Evolutionary conservation across 805 yeast genomes (phyloP), one percentile per base, ranked within the genome.

Genomic region (Ogataea zsoltii): DNA sequence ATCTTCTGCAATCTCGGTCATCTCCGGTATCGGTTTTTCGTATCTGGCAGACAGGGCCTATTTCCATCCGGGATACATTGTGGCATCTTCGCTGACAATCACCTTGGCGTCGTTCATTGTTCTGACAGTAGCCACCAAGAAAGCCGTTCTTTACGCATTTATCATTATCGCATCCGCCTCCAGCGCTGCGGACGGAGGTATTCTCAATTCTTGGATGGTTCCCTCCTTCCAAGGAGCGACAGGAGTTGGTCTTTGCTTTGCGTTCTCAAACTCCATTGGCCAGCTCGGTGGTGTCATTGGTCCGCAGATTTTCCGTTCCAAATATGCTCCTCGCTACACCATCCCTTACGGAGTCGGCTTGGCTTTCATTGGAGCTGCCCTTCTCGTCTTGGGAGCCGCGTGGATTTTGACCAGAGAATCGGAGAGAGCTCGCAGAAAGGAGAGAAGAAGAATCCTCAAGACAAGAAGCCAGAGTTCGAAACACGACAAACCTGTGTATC

Each of bases 101-200:
- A 30, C 41, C 15, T 19, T 45, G 18, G 37, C 41, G 5, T 45
- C 41, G 3, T 45, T 45, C 26, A 33, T 45, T 14, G 48, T 45
- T 13, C 30, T 45, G 37, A 41, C 44, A 6, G 38, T 40, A n/a
- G 48, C 23, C 26, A 45, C 48, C 30, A 40, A 40, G 25, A 34
- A 45, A 4, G 35, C 41, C 6, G 44, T 34, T 18, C 37, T 45
- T 23, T 45, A 40, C 18, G 37, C 44, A 7, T 45, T 45, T 32
- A 45, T 45, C 36, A 66, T 66, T 52, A 45, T 62, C 11, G 69
- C 74, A 71, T 61, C 66, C 13, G 45, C 41, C 3, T 26, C 45
- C 16, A 23, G 35, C 12, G 28, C 45, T n/a, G 46, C 46, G 7
- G 46, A 44, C 16, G 43, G 46, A 31, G 28, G 42, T 7, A 44